phyloP scores from a whole-genome alignment of 1,284 basidiomycete species.

The Ustilago trichophora region DNA sequence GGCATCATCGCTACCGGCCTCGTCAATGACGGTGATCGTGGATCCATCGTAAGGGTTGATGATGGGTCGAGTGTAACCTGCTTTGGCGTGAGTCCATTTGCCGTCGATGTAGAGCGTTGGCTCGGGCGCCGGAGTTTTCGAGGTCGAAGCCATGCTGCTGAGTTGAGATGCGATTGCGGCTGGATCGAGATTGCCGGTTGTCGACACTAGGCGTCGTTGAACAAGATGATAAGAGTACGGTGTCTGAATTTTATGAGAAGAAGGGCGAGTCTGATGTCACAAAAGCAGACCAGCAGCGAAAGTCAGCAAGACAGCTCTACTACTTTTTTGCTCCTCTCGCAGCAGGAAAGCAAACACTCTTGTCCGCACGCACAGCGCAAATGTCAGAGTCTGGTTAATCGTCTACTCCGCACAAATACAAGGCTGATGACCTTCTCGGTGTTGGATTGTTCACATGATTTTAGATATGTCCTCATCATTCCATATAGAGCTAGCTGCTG shows the following conservation, averaged over 20 bases:
- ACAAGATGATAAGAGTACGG: too few relatives aligned
- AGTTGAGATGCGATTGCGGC: constrained; percentile 38
- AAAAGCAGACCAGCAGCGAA: too few relatives aligned
- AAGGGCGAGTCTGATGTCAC: neutral
- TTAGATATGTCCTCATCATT: constrained; percentile 52
- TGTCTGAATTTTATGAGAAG: neutral
- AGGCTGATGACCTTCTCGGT: constrained; percentile 48
- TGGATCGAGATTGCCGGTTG: constrained; percentile 12
- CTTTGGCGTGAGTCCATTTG: constrained; percentile 55
- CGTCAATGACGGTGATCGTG: constrained; percentile 57
- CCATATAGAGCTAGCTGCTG: neutral
- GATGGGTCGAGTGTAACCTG: constrained; percentile 54
- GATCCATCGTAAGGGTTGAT: constrained; percentile 61
- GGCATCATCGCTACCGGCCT: constrained; percentile 58
- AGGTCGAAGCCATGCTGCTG: constrained; percentile 52
- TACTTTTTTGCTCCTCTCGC: too few relatives aligned
- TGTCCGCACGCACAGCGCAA: too few relatives aligned
- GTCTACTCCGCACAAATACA: constrained; percentile 39
- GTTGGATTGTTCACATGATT: constrained; percentile 59
- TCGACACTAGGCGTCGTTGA: too few relatives aligned
- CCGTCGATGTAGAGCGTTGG: constrained; percentile 65
- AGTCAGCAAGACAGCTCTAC: too few relatives aligned
- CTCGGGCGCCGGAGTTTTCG: constrained; percentile 32
- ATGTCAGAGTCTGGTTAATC: constrained; percentile 56
- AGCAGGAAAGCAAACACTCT: too few relatives aligned